Base-by-base conservation (phyloP, 805 yeast genomes). In the Candida dajiaensis region DNA sequence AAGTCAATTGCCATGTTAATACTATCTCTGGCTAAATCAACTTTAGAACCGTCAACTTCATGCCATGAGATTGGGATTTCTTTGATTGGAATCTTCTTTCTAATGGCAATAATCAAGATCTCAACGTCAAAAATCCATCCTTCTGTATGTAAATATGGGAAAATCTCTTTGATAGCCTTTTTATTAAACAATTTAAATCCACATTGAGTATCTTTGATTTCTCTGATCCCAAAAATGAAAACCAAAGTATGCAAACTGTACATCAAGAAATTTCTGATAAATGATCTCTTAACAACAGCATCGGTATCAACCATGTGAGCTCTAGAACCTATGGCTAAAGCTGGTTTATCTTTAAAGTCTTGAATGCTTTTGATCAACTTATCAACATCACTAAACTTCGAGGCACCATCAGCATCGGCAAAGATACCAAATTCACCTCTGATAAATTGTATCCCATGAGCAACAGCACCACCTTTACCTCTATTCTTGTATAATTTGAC, bases 51-150 rank as follows among this genome's bases (percentile, higher is more conserved):
- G 56, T 78, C 95, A 40, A 94, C 94, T 66, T 94, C 99, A 66
- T 89, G 96, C 99, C 99, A 94, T 50, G 85, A 85, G 36, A 94
- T 88, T 10, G 97, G 81, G 18, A 90, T 78, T 68, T 94, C 99
- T 43, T 67, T 69, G 41, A 90, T 73, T 4, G 76, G 73, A 36
- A 92, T 81, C 0, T 66, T 56, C 62, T 88, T 88, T 51, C 86
- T 72, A 54, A 80, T 77, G 1, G 90, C 97, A 49, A 94, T 69
- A 45, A 94, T 77, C 54, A 94, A 71, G 15, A 92, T 78, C 68
- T 94, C 99, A 28, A 94, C 97, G 62, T 94, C 99, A 66, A 94
- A 94, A 33, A 94, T 94, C 99, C 99, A 94, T 44, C 98, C 83
- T 66, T 94, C 99, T 11, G 96, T 92, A 64, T 92, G 97, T 85